Percentiles rank a stretch among this genome's conserved stretches.
phyloP scores from a whole-genome alignment of 2,329 filamentous ascomycete genomes.

The Colletotrichum echinochloae region DNA sequence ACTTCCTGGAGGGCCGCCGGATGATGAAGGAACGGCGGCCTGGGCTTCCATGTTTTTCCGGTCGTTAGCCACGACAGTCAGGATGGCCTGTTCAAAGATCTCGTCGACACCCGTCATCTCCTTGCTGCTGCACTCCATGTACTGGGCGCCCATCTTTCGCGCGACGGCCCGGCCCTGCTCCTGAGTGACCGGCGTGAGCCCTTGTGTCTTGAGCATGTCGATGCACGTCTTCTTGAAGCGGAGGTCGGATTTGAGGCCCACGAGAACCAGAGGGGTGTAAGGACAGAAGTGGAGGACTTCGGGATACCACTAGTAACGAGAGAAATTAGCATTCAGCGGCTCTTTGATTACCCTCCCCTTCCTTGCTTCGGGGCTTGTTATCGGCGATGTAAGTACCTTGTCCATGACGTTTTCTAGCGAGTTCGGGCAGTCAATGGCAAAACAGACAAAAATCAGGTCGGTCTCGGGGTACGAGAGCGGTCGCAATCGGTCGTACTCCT shows the following conservation, averaged over 20 bases:
- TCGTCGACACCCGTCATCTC: constrained; percentile 97
- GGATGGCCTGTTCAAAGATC: constrained; percentile 92
- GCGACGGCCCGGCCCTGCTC: constrained; percentile 91
- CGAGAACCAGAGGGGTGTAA: constrained; percentile 93
- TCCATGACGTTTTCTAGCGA: constrained; percentile 98
- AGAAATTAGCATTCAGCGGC: constrained; percentile 46
- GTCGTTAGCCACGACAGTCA: constrained; percentile 88
- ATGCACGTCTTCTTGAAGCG: constrained; percentile 96
- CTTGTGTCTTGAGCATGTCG: constrained; percentile 98
- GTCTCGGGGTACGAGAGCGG: constrained; percentile 98
- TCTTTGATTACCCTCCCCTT: constrained; percentile 7
- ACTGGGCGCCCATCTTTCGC: constrained; percentile 91
- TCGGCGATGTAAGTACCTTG: constrained; percentile 74
- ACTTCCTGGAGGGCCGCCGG: constrained; percentile 50
- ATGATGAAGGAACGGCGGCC: constrained; percentile 52
- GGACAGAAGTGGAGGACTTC: constrained; percentile 99
- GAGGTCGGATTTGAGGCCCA: constrained; percentile 96
- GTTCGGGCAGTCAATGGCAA: constrained; percentile 98
- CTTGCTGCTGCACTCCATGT: constrained; percentile 99
- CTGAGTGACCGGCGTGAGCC: constrained; percentile 91
- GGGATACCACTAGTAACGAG: constrained; percentile 85
- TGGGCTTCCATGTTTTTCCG: constrained; percentile 70
- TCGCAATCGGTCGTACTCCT: constrained; percentile 96
- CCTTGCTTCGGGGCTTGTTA: constrained; percentile 15
- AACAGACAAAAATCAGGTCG: constrained; percentile 97